These are phyloP conservation scores for Pyrus betulifolia DNA, from an alignment of 306 rosid species.

Conservation along the genomic window DNA sequence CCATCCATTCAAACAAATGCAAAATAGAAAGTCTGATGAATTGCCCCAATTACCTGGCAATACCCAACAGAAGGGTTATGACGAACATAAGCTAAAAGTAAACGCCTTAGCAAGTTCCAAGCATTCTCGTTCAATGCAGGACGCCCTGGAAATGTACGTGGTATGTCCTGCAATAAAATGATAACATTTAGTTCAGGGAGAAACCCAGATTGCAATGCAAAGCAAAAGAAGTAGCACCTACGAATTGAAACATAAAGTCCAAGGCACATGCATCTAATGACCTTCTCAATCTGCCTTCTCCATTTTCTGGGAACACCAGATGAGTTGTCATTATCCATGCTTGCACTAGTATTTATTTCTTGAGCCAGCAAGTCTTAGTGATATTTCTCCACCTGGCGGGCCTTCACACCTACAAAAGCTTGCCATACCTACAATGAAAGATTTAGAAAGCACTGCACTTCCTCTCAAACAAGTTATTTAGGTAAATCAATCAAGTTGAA, in stretches of 20 bases:
- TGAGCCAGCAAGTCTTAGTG: constrained; percentile 65
- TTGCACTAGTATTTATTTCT: constrained; percentile 38
- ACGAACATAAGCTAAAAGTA: constrained; percentile 83
- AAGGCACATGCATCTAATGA: constrained; percentile 88
- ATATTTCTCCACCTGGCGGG: constrained; percentile 65
- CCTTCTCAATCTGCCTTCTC: constrained; percentile 99
- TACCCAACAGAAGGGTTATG: constrained; percentile 94
- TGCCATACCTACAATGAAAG: constrained; percentile 88
- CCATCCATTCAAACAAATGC: background rate
- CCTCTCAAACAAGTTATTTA: constrained; percentile 21
- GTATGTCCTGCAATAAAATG: constrained; percentile 71
- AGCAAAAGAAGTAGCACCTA: constrained; percentile 82
- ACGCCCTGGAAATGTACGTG: constrained; percentile 94
- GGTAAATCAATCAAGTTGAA: constrained; percentile 15
- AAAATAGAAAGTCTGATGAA: background rate
- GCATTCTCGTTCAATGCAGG: constrained; percentile 93
- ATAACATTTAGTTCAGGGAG: constrained; percentile 37
- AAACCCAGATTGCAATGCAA: constrained; percentile 39
- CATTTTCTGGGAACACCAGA: constrained; percentile 61
- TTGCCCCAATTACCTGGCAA: constrained; percentile 65
- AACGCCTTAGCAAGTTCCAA: constrained; percentile 78
- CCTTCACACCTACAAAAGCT: constrained; percentile 89
- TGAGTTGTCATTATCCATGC: constrained; percentile 35
- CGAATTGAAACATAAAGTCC: constrained; percentile 77
- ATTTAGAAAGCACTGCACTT: constrained; percentile 28